Evolutionary conservation across 805 yeast genomes (phyloP), one percentile per base, ranked within the genome.

Genomic region (Metschnikowia henanensis): DNA sequence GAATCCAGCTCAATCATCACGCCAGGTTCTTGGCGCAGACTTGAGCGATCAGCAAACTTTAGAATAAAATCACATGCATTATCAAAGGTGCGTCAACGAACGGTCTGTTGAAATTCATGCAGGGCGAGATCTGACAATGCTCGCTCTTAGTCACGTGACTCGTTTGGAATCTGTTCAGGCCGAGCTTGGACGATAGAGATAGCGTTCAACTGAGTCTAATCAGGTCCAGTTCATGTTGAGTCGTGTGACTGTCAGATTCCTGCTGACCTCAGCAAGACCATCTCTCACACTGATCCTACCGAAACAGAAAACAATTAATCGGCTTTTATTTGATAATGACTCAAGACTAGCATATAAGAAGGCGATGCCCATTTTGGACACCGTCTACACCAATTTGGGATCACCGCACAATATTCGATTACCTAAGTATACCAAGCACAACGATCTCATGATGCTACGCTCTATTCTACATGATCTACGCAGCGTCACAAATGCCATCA

Each of bases 401-500:
- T 47, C 53, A n/a, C 76, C 76, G 1, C 59, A 61, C 0, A 51
- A 54, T 2, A 62, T 66, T 18, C 46, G 42, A 22, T 51, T 77
- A 4, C 87, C 88, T 1, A 45, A 51, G 0, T 76, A 72, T 40
- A 68, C 81, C 30, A 61, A 57, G 9, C 80, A 85, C 0, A 61
- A 68, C 1, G 91, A 86, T 50, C 66, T 89, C 43, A 77, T 87
- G 79, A 59, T 75, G 3, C 80, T 87, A 68, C 87, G 87, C 59
- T 73, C 76, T 22, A 81, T 86, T 0, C 64, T 90, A 21, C 81
- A 79, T 36, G 79, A 77, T 40, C 70, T 85, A 39, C 62, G 96
- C 33, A 68, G 65, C 5, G 73, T 77, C 26, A 79, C 91, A 1
- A 82, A 83, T 46, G 70, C 83, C 0, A 70, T 77, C 2, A 82